Evolutionary conservation across 441 rosid genomes (phyloP), one percentile per base, ranked within the genome.

Genomic region (Euphorbia schlechtendalii): DNA sequence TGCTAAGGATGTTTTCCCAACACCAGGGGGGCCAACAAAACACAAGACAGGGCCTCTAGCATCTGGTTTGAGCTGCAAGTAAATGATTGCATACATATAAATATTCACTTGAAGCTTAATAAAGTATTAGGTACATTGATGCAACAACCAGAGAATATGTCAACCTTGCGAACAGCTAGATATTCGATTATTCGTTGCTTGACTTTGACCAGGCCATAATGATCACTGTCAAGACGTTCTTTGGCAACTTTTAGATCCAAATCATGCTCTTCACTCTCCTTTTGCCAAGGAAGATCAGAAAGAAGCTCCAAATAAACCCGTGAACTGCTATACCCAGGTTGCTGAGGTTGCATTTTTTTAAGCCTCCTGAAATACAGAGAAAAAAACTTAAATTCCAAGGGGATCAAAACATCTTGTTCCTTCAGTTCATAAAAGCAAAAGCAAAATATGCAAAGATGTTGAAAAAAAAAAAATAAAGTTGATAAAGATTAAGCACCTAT

Each of bases 11-110:
- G 99, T 94, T 81, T 94, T 94, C 46, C 99, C 98, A 75, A 94
- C 98, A 72, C 98, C 99, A 61, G 99, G 99, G 59, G 99, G 98
- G 63, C 99, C 99, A 82, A 94, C 98, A 68, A 91, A 94, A 73
- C 99, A 94, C 81, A 94, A 76, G 41, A 94, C 88, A 22, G 99
- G 96, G 63, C 99, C 98, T 74, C 96, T 81, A 21, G 98, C 98
- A 85, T 94, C 98, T 68, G 99, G 99, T 75, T 89, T 91, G 62
- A 94, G 99, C 99, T 94, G 93, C 77, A 77, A 30, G 25, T 45
- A 15, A 68, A 68, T 73, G 25, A 66, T 58, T 51, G 59, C 62
- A 72, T 6, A 68, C 27, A 64, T 48, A 74, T 62, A 64, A 74
- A 67, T 65, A 69, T 73, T 61, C 45, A 49, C 46, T 30, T 76